phyloP scores from a whole-genome alignment of 2,329 filamentous ascomycete genomes.

The Nothophaeocryptopus gaeumannii region DNA sequence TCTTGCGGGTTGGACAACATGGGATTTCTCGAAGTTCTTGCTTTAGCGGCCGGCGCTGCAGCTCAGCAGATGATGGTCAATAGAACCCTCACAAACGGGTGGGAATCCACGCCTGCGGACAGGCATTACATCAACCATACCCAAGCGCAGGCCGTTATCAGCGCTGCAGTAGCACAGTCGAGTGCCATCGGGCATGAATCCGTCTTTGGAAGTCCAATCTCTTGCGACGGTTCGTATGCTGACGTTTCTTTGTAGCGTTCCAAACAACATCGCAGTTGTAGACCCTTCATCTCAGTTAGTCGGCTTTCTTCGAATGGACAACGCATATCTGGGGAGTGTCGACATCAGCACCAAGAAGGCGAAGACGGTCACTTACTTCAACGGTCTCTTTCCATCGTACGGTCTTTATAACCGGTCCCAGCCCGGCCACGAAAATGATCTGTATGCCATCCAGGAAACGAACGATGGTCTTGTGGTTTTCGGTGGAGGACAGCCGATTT shows the following conservation, averaged over 20 bases:
- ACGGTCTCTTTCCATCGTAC: conserved; percentile 29
- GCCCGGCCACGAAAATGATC: conserved; percentile 21
- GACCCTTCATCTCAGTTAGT: conserved; percentile 30
- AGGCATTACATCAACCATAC: conserved; percentile 27
- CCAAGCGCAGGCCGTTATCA: conserved; percentile 26
- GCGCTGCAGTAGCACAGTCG: conserved; percentile 22
- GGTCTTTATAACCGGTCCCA: conserved; percentile 26
- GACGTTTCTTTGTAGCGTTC: conserved; percentile 13
- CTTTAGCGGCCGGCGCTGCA: conserved; percentile 1
- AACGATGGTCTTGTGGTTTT: conserved; percentile 32
- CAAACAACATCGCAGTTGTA: conserved; percentile 31
- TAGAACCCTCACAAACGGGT: conserved; percentile 26
- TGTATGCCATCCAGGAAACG: conserved; percentile 28
- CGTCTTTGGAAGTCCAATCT: not conserved
- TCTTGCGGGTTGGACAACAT: not conserved
- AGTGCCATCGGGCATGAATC: conserved; percentile 9
- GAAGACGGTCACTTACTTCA: conserved; percentile 30
- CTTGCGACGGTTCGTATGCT: not conserved
- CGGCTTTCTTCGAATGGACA: conserved; percentile 34
- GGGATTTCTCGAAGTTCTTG: not conserved
- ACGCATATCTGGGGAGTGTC: conserved; percentile 29
- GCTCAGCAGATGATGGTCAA: conserved; percentile 18
- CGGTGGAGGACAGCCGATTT: conserved; percentile 30
- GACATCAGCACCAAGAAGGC: conserved; percentile 34
- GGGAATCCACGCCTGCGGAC: conserved; percentile 23